These are phyloP conservation scores for Gymnopilus dilepis DNA, from an alignment of 768 basidiomycete species.

Conservation along the genomic window DNA sequence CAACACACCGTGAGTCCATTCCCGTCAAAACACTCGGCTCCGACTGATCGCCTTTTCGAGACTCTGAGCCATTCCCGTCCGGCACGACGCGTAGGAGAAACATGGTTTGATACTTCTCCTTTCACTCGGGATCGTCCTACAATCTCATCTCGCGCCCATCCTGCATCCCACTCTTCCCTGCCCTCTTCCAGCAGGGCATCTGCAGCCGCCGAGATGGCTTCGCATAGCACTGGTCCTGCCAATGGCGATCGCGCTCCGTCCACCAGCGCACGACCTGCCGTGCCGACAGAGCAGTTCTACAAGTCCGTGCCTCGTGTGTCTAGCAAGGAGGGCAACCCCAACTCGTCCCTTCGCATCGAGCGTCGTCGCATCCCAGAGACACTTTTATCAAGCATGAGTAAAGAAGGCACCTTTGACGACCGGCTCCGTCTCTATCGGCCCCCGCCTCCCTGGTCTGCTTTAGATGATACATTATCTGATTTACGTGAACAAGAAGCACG, in stretches of 20 bases:
- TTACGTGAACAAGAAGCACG: conserved; percentile 1
- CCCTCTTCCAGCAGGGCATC: neutral
- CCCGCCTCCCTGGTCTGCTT: conserved; percentile 41
- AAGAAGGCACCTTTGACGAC: conserved; percentile 22
- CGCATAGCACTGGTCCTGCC: neutral
- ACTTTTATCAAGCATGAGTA: neutral
- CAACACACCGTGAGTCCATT: neutral
- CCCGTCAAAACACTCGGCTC: neutral
- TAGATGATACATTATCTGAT: conserved; percentile 24
- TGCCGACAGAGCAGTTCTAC: conserved; percentile 7
- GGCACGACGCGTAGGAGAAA: conserved; percentile 1
- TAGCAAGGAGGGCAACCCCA: conserved; percentile 5
- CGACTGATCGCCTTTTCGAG: neutral
- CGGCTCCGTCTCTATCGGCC: conserved; percentile 41
- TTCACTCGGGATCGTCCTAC: neutral
- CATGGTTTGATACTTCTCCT: neutral
- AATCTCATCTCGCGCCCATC: neutral
- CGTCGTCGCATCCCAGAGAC: neutral
- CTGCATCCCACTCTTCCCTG: neutral
- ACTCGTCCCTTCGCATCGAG: conserved; percentile 15
- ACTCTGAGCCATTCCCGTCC: neutral
- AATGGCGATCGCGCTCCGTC: neutral
- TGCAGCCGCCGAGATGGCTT: neutral
- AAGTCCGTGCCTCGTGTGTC: neutral
- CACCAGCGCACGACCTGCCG: neutral